phyloP scores from a whole-genome alignment of 2,329 filamentous ascomycete species.

The Chalara sp. region DNA sequence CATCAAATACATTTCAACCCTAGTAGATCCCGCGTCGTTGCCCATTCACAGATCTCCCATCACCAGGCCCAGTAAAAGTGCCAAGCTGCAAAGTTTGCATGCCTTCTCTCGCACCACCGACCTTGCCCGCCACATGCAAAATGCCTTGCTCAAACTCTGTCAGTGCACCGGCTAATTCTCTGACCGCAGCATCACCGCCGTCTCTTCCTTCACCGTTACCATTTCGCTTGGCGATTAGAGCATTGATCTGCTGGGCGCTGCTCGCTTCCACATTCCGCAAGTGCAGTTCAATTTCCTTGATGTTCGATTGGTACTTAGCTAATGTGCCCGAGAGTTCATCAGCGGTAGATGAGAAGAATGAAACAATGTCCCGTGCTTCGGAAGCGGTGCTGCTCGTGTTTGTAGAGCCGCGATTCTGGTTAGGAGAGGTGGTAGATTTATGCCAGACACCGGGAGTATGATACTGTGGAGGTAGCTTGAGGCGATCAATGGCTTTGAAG shows the following conservation, averaged over 20 bases:
- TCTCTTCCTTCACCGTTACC: slow-evolving; percentile 25
- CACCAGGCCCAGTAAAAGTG: slow-evolving; percentile 12
- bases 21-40: slow-evolving; percentile 20
- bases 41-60: slow-evolving; percentile 7
- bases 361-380: slow-evolving; percentile 52
- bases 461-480: slow-evolving; percentile 59
- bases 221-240: slow-evolving; percentile 37
- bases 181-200: slow-evolving; percentile 37
- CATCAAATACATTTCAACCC: slow-evolving; percentile 9
- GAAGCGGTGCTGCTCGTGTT: slow-evolving; percentile 33
- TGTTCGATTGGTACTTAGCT: slow-evolving; percentile 47
- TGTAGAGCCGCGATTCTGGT: slow-evolving; percentile 26
- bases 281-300: slow-evolving; percentile 60
- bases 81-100: slow-evolving; percentile 53
- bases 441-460: slow-evolving; percentile 35
- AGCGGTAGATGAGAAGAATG: slow-evolving; percentile 55
- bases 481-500: slow-evolving; percentile 68
- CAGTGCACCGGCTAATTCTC: slow-evolving; percentile 51
- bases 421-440: slow-evolving; percentile 32
- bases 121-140: slow-evolving; percentile 52
- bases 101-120: slow-evolving; percentile 53
- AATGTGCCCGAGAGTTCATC: slow-evolving; percentile 56
- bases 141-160: slow-evolving; percentile 61
- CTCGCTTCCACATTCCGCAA: slow-evolving; percentile 56
- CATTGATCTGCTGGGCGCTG: slow-evolving; percentile 52